These are phyloP conservation scores for Talaromyces amestolkiae DNA, from an alignment of 2,329 filamentous ascomycete species.

Conservation along the genomic window DNA sequence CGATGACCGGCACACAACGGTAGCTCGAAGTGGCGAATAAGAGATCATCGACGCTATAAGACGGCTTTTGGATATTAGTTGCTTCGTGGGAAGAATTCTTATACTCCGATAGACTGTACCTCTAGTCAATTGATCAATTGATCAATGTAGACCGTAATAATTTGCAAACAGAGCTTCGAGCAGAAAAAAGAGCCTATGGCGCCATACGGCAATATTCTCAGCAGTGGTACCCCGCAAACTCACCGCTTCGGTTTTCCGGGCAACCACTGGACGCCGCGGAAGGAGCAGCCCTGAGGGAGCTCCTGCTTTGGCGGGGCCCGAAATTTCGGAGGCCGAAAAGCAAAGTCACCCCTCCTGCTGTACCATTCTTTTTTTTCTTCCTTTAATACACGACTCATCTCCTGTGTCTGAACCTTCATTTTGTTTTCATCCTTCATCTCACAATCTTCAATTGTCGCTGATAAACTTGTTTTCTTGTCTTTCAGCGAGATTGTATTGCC, in stretches of 20 bases:
- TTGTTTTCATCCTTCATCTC: not conserved
- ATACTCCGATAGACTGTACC: not conserved
- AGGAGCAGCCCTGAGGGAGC: not conserved
- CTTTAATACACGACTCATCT: constrained; percentile 4
- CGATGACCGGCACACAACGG: not conserved
- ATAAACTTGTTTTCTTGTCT: constrained; percentile 1
- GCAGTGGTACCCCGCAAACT: constrained; percentile 4
- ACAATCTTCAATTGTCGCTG: constrained; percentile 6
- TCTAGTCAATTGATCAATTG: not conserved
- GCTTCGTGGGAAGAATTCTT: too few relatives aligned
- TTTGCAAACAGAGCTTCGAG: not conserved
- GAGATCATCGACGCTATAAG: not conserved
- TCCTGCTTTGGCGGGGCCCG: constrained; percentile 11
- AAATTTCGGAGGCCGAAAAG: constrained; percentile 12
- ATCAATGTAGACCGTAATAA: not conserved
- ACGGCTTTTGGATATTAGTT: not conserved
- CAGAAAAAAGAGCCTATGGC: constrained; percentile 2
- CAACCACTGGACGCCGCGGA: constrained; percentile 3
- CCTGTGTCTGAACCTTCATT: not conserved
- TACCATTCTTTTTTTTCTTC: not conserved
- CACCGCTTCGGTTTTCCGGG: constrained; percentile 3
- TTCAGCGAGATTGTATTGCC: constrained; percentile 11
- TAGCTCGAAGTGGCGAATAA: not conserved
- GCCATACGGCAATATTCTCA: not conserved
- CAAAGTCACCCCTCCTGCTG: not conserved